Conservation (phyloP, 805 yeast species). For the Candida qinlingensis region DNA sequence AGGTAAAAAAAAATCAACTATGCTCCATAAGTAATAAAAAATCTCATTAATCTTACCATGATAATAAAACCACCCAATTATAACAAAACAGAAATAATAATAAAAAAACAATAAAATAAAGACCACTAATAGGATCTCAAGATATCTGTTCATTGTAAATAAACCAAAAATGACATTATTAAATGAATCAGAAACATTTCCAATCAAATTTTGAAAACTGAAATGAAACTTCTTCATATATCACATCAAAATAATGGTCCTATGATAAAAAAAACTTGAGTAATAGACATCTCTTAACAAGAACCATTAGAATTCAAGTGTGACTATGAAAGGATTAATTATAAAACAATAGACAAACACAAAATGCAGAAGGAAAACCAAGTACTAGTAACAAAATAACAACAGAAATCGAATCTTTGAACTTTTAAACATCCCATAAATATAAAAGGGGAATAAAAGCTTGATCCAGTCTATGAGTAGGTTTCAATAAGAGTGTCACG, state of each 20-base stretch:
- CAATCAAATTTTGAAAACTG: not conserved
- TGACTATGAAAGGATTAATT: not conserved
- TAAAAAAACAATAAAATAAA: not conserved
- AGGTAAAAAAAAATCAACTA: constrained; percentile 1
- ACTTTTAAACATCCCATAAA: not conserved
- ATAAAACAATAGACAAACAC: not conserved
- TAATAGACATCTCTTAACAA: not conserved
- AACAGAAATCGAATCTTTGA: not conserved
- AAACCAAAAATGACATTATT: too few species aligned
- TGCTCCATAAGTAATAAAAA: not conserved
- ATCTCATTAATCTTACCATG: constrained; percentile 1
- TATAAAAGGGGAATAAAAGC: not conserved
- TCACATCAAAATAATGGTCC: not conserved
- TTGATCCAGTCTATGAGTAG: constrained; percentile 45
- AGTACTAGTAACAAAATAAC: not conserved
- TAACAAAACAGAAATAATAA: constrained; percentile 2
- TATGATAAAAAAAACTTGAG: not conserved
- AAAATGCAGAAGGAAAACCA: constrained; percentile 3
- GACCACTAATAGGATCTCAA: too few species aligned
- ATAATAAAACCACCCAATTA: constrained; percentile 6
- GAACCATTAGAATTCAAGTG: not conserved
- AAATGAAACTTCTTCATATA: not conserved
- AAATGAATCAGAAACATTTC: too few species aligned
- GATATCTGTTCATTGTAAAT: too few species aligned
- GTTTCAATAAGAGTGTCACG: constrained; percentile 93